Evolutionary conservation across 805 yeast genomes (phyloP).

Genomic region (Metschnikowia santaceciliae): DNA sequence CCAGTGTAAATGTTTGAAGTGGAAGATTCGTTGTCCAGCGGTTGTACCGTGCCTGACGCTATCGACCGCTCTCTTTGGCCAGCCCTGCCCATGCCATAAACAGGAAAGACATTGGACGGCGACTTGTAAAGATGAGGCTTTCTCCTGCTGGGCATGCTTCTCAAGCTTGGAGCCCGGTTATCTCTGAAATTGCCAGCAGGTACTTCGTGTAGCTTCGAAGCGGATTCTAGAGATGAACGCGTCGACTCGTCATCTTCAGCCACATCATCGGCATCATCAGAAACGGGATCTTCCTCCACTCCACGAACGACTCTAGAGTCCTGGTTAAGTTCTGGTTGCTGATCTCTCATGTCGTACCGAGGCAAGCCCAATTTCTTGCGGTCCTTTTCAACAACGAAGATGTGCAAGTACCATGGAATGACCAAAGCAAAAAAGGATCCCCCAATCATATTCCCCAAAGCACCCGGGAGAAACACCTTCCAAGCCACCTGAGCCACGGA

Average conservation of each 20-base stretch:
- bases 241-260: constrained; percentile 4
- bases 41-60: constrained; percentile 32
- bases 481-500: constrained; percentile 65
- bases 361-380: constrained; percentile 60
- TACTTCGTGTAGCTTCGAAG: not conserved
- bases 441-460: constrained; percentile 76
- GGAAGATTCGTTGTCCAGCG: constrained; percentile 1
- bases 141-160: constrained; percentile 1
- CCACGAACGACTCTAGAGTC: constrained; percentile 73
- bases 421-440: constrained; percentile 63
- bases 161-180: not conserved
- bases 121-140: constrained; percentile 28
- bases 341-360: constrained; percentile 66
- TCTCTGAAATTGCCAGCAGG: not conserved
- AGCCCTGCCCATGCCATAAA: constrained; percentile 72
- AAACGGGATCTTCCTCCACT: constrained; percentile 5
- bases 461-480: constrained; percentile 68
- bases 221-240: constrained; percentile 3
- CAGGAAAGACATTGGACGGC: constrained; percentile 79
- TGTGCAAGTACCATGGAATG: constrained; percentile 70
- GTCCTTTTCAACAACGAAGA: constrained; percentile 70
- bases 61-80: constrained; percentile 52
- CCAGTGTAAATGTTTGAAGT: not conserved
- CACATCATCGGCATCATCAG: constrained; percentile 9
- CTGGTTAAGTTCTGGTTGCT: constrained; percentile 71